Evolutionary conservation across 371 early-diverging fungal genomes (phyloP), one percentile per base, ranked within the genome.

Genomic region (Vairimorpha ceranae): DNA sequence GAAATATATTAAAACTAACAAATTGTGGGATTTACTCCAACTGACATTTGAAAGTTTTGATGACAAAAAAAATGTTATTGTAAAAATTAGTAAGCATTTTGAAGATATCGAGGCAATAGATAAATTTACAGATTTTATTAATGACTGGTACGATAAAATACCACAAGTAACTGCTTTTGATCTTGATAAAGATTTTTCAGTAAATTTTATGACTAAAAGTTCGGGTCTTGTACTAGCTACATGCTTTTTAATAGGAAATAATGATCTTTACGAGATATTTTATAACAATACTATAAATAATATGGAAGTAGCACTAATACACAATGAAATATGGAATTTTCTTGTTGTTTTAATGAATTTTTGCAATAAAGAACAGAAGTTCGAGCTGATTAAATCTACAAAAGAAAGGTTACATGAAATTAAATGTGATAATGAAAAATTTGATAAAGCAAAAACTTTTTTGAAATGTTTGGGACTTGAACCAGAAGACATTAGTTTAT

Each of bases 201-300:
- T 2, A n/a, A 3, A 21, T 17, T 61, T 35, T 36, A 32, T 36
- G 15, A 35, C 33, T 21, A 61, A 14, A 25, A 27, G n/a, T 35
- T 2, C 36, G 17, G 71, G 71, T 1, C 4, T 63, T 7, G 51
- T 70, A 12, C 64, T 60, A 21, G 71, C 71, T 19, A 70, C 71
- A 8, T 48, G 27, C 1, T 17, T 70, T 3, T 52, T 70, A 48
- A 59, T 70, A 12, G 46, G 21, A 23, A 70, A 70, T 48, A 25
- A 70, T 15, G 64, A 25, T 12, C 21, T 61, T 7, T 61, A 36
- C n/a, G 33, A 33, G 3, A 25, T 51, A n/a, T 60, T 70, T 29
- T 70, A 70, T 36, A 36, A 46, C 21, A 17, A 30, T 2, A 4
- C 33, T 15, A 17, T 70, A 10, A 25, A 7, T 7, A 61, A 46